Conservation (phyloP, 2,329 filamentous ascomycete species). For the Fusarium xyrophilum region DNA sequence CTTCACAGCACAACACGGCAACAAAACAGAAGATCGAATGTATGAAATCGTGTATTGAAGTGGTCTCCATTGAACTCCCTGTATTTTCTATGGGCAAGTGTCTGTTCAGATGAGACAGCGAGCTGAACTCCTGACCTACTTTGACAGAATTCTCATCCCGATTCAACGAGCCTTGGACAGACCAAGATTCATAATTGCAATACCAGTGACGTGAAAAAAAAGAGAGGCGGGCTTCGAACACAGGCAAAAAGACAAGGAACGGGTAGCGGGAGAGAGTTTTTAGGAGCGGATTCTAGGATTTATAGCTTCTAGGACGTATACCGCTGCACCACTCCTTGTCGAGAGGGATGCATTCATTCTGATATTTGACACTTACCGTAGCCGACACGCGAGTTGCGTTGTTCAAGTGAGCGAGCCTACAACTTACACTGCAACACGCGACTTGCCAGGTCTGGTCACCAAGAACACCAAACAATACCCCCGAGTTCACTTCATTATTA, state of each 20-base stretch:
- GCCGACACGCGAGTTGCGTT: background rate
- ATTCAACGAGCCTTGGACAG: background rate
- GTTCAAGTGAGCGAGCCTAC: background rate
- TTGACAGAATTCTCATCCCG: background rate
- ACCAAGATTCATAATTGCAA: no score
- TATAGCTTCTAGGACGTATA: constrained; percentile 3
- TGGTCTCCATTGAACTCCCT: fast-evolving
- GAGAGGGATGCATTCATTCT: background rate
- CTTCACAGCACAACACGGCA: fast-evolving
- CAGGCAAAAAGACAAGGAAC: background rate
- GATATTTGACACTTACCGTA: background rate
- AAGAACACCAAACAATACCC: background rate
- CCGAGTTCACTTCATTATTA: background rate
- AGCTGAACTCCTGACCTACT: background rate
- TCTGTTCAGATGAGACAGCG: background rate
- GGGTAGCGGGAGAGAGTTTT: constrained; percentile 4
- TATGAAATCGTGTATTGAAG: background rate
- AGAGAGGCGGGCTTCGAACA: background rate
- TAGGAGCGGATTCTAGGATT: constrained; percentile 8
- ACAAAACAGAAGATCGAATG: fast-evolving
- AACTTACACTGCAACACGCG: background rate
- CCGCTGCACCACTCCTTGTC: constrained; percentile 6
- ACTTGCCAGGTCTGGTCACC: background rate
- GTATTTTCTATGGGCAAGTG: fast-evolving
- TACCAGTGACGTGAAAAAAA: background rate